These are phyloP conservation scores for Onygena corvina DNA, from an alignment of 2,329 filamentous ascomycete species.

Conservation along the genomic window DNA sequence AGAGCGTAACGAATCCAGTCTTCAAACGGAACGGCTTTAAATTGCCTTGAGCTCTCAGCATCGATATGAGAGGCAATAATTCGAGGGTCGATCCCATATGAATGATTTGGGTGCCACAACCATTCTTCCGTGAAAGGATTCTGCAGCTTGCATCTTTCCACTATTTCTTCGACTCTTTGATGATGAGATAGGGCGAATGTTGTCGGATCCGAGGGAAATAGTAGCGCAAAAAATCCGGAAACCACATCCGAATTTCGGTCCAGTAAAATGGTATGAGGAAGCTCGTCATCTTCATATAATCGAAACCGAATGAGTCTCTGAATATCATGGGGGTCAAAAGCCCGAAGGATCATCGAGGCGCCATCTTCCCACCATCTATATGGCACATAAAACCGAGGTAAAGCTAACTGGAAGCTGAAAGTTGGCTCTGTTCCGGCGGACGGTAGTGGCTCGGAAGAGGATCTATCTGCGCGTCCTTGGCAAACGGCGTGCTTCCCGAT, in stretches of 20 bases:
- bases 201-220: conserved; percentile 23
- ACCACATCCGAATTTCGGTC: conserved; percentile 25
- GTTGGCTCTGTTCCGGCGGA: neutral
- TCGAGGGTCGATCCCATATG: conserved; percentile 17
- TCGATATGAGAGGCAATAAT: conserved; percentile 27
- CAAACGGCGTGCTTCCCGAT: no score
- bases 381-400: conserved; percentile 23
- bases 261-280: conserved; percentile 26
- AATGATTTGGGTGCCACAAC: conserved; percentile 27
- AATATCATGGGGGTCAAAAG: conserved; percentile 29
- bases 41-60: conserved; percentile 31
- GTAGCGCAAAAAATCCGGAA: conserved; percentile 23
- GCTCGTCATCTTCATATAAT: conserved; percentile 26
- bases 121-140: conserved; percentile 21
- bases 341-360: conserved; percentile 28
- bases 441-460: neutral
- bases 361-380: conserved; percentile 35
- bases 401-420: conserved; percentile 7
- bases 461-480: neutral
- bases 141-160: conserved; percentile 24
- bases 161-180: conserved; percentile 31
- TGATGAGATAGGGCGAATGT: conserved; percentile 24
- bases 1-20: conserved; percentile 31
- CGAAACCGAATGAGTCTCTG: conserved; percentile 29
- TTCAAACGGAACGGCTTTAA: conserved; percentile 29